Evolutionary conservation across 2,329 filamentous ascomycete species (phyloP), one percentile per base, ranked within the genome.

Genomic region (Stagonosporopsis vannaccii): DNA sequence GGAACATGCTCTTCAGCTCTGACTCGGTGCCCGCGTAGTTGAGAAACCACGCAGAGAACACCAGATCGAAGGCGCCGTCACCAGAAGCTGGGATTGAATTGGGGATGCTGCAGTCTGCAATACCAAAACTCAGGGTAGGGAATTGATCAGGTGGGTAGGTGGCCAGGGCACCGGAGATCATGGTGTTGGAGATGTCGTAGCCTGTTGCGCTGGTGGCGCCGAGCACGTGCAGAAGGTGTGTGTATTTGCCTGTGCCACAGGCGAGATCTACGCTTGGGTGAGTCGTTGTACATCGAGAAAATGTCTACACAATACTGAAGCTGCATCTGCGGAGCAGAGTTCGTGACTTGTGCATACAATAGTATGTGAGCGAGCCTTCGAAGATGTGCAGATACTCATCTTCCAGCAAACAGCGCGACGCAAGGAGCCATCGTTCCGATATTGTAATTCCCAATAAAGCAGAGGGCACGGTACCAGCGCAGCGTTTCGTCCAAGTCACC

Each of bases 1-100:
- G 45, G 42, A 70, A 71, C 69, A 73, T 70, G 42, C 37, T 52
- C 0, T 48, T 56, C 1, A 73, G 49, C 32, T 69, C 65, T 2
- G 12, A 15, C 42, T 64, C 61, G 0, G 62, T 66, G 45, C 64
- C 66, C 2, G 70, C 70, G 42, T 73, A 71, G 58, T 73, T 73
- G 40, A 71, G 60, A 25, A 73, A 70, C 67, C 68, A 73, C 40
- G 65, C 69, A 20, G 69, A 69, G 48, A 73, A 71, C 39, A 71
- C 63, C 28, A 71, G 32, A 51, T 71, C 68, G 51, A 63, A 71
- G 4, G 19, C 13, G 37, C 45, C 1, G 49, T 37, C 0, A 33
- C 12, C 15, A 30, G 35, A 2, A 58, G 42, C 3, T 56, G 42
- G 44, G 3, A 47, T 30, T 2, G 43, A 36, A 8, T 26, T 19